A percentile compares a stretch with the other conserved stretches of the same genome.
Evolutionary conservation across 2,329 filamentous ascomycete species (phyloP).

Genomic region (Seiridium cupressi): DNA sequence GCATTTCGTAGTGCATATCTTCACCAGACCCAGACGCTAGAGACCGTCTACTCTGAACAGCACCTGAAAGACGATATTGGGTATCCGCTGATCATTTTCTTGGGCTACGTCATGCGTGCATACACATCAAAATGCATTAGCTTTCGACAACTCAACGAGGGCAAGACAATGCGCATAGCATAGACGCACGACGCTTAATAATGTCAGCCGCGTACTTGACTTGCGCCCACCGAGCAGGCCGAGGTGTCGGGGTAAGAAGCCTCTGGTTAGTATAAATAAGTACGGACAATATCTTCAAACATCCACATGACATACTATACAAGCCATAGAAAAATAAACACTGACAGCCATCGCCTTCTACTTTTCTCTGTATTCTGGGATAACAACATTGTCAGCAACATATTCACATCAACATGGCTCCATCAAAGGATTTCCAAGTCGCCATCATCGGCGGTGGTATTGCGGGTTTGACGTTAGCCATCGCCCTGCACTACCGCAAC

Average conservation of each 20-base stretch:
- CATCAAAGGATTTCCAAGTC: slow-evolving; percentile 26
- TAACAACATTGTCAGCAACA: background rate
- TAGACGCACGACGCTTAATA: background rate
- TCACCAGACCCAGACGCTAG: background rate
- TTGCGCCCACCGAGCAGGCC: background rate
- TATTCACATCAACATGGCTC: background rate
- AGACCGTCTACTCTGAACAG: background rate
- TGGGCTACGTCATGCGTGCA: background rate
- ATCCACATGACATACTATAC: background rate
- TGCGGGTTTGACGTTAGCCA: slow-evolving; percentile 34
- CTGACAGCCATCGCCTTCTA: background rate
- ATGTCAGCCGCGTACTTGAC: background rate
- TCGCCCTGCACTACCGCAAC: slow-evolving; percentile 26
- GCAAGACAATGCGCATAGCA: background rate
- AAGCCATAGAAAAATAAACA: background rate
- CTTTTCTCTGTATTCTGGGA: background rate
- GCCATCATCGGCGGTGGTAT: slow-evolving; percentile 40
- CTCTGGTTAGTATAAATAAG: background rate
- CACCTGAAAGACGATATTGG: background rate
- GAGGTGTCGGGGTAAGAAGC: background rate
- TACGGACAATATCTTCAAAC: background rate
- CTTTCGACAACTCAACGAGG: too few relatives aligned
- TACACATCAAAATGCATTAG: background rate
- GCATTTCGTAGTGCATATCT: background rate
- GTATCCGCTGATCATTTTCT: background rate